phyloP scores from a whole-genome alignment of 176 grass and related monocot species.

The Thinopyrum elongatum region DNA sequence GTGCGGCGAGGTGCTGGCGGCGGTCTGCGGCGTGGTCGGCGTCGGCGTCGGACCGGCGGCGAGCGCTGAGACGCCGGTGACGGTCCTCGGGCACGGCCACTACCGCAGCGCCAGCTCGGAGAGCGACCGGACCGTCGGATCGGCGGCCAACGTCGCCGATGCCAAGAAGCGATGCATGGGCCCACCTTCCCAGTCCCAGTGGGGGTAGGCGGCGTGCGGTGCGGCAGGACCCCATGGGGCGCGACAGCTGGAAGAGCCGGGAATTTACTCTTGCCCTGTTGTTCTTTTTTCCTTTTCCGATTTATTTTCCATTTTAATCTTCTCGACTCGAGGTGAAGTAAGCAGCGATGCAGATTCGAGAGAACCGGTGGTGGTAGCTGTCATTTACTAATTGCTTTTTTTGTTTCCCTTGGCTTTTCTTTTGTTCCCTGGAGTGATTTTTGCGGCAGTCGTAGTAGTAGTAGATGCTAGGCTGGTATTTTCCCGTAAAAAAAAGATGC shows the following conservation, averaged over 20 bases:
- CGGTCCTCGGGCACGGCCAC: constrained; percentile 57
- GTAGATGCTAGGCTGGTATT: constrained; percentile 19
- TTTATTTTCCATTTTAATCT: constrained; percentile 36
- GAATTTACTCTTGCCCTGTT: constrained; percentile 28
- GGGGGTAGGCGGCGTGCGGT: constrained; percentile 31
- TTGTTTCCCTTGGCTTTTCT: constrained; percentile 6
- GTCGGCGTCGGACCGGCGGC: constrained; percentile 20
- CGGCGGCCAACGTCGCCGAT: constrained; percentile 38
- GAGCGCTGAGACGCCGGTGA: constrained; percentile 76
- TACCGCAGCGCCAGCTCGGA: constrained; percentile 63
- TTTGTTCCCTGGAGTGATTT: constrained; percentile 14
- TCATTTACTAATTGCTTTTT: constrained; percentile 39
- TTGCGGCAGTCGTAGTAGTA: constrained; percentile 8
- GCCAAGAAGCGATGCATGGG: constrained; percentile 69
- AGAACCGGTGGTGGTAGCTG: constrained; percentile 29
- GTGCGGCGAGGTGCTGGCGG: constrained; percentile 60
- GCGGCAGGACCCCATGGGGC: neutral
- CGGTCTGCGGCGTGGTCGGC: constrained; percentile 23
- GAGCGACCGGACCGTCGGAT: constrained; percentile 73
- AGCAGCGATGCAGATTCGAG: neutral
- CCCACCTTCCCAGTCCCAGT: constrained; percentile 43
- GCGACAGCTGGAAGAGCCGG: constrained; percentile 20
- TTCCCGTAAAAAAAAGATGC: neutral
- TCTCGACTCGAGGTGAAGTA: constrained; percentile 37
- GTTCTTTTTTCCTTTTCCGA: neutral